These are phyloP conservation scores for Cornus controversa DNA, from an alignment of 148 eudicot species.

Conservation along the genomic window DNA sequence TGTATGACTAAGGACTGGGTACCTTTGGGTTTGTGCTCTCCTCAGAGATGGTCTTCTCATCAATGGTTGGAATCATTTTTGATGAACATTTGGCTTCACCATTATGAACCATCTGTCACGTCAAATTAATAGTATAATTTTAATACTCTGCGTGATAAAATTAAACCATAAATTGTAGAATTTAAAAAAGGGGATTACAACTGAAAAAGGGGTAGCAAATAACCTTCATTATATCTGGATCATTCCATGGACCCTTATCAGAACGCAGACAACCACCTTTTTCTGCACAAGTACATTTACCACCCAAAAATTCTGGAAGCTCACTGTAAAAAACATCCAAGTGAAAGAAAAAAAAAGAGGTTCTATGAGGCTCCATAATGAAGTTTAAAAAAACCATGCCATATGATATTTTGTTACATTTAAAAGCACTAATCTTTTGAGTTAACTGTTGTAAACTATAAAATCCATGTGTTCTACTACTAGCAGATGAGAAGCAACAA, in stretches of 20 bases:
- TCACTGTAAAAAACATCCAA: constrained; percentile 50
- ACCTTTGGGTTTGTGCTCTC: constrained; percentile 41
- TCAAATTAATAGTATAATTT: constrained; percentile 3
- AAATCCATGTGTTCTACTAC: neutral
- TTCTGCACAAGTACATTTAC: constrained; percentile 76
- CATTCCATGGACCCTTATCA: constrained; percentile 94
- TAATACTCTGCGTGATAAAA: neutral
- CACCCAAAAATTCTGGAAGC: constrained; percentile 84
- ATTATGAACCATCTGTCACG: constrained; percentile 70
- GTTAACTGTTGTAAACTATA: neutral
- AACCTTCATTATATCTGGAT: constrained; percentile 81
- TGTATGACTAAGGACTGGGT: neutral
- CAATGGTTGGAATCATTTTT: constrained; percentile 45
- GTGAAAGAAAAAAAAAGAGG: neutral
- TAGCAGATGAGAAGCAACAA: constrained; percentile 2
- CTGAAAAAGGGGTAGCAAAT: constrained; percentile 1
- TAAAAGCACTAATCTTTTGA: neutral
- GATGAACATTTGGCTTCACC: constrained; percentile 76
- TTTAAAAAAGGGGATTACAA: neutral
- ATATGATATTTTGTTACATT: constrained; percentile 1
- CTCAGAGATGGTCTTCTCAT: constrained; percentile 62
- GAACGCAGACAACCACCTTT: constrained; percentile 86
- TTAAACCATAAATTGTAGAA: neutral
- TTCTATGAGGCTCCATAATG: neutral
- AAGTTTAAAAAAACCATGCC: neutral